Evolutionary conservation across 1,284 basidiomycete genomes (phyloP), one percentile per base, ranked within the genome.

Genomic region (Marasmius sp.): DNA sequence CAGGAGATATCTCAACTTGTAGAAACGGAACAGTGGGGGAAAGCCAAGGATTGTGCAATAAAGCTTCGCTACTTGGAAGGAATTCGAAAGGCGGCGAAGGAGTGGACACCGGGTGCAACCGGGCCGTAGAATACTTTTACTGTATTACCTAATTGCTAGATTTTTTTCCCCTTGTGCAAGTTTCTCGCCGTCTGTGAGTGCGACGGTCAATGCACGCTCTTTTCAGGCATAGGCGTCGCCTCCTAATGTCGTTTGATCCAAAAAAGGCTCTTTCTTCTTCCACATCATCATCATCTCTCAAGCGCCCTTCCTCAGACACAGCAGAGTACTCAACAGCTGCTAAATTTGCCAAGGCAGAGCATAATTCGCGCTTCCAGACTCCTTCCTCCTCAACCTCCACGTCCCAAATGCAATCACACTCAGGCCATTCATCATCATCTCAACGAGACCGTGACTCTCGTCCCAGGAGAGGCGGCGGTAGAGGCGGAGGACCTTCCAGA

Each of bases 21-120:
- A 10, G 81, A 74, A 0, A 64, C 71, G 18, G 74, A 79, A 36
- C 80, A 90, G 56, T 89, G 93, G 83, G 69, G 72, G 7, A 69
- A 74, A 1, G 88, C 85, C 0, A 88, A 86, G 71, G 71, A 73
- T 16, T 83, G 84, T 10, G 84, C 90, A 12, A 84, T 94, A 33
- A 82, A 88, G 68, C 80, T 97, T 33, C 86, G 88, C 68, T 97
- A 96, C 71, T 76, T 93, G 71, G 77, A 86, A 58, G 86, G 89
- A n/a, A 87, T 96, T 22, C 81, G 86, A 45, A 76, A 81, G 11
- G 93, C 94, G 6, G 89, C 86, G 5, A 81, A 79, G 63, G 81
- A 71, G 60, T 85, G 84, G 81, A 27, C 27, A 27, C 27, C 27
- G 27, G 27, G 27, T 27, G 27, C 2, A 5, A 27, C 27, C 43